Evolutionary conservation across 495 filamentous ascomycete genomes (phyloP).

Genomic region (Halenospora varia): DNA sequence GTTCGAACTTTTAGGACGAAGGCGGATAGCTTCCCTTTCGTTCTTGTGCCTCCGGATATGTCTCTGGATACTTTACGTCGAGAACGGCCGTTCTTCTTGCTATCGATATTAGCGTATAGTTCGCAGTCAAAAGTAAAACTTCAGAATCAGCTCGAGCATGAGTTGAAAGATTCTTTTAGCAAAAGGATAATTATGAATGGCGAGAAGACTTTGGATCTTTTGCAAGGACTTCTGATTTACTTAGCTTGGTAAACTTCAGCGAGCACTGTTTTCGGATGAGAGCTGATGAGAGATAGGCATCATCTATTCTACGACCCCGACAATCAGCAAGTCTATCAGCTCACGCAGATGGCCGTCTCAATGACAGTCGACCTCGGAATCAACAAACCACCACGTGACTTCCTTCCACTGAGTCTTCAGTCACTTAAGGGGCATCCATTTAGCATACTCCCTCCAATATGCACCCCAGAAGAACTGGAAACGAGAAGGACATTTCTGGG

Average conservation of each 20-base stretch:
- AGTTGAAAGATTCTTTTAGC: conserved; percentile 41
- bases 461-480: conserved; percentile 19
- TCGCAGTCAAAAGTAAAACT: conserved; percentile 3
- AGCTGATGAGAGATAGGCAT: conserved; percentile 15
- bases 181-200: conserved; percentile 14
- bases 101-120: conserved; percentile 13
- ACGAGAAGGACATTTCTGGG: conserved; percentile 26
- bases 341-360: conserved; percentile 19
- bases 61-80: conserved; percentile 17
- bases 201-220: conserved; percentile 21
- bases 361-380: conserved; percentile 25
- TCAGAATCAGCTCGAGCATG: conserved; percentile 15
- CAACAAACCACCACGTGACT: conserved; percentile 4
- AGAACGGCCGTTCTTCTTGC: conserved; percentile 19
- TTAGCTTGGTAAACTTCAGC: conserved; percentile 10
- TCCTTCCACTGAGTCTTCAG: no score
- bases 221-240: conserved; percentile 22
- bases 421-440: no score
- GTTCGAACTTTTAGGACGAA: conserved; percentile 9
- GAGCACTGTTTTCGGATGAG: neutral
- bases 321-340: conserved; percentile 24
- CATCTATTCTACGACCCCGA: conserved; percentile 24
- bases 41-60: conserved; percentile 13
- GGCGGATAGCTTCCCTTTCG: conserved; percentile 20
- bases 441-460: neutral